Conservation (phyloP, 805 yeast genomes). For the Zygosaccharomyces siamensis region DNA sequence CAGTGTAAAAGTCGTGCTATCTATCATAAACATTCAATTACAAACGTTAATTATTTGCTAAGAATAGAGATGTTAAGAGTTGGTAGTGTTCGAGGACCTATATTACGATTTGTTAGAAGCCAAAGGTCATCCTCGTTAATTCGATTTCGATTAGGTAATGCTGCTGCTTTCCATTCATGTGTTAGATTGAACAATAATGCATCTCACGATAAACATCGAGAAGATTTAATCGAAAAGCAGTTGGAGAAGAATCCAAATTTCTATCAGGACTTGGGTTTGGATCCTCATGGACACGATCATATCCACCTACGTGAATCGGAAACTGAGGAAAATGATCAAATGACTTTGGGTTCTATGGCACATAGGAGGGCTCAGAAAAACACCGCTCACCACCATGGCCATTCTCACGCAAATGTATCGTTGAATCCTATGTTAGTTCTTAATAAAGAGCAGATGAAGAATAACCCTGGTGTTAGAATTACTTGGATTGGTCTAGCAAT, state of each 20-base stretch:
- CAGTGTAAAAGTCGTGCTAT: background rate
- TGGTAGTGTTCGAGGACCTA: background rate
- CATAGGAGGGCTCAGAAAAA: conserved; percentile 14
- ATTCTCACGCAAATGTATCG: conserved; percentile 33
- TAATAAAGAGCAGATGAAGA: conserved; percentile 42
- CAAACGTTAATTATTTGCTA: background rate
- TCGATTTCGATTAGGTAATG: background rate
- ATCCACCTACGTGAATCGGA: conserved; percentile 41
- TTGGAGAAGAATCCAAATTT: conserved; percentile 20
- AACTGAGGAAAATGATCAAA: conserved; percentile 39
- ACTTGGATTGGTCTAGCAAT: conserved; percentile 87
- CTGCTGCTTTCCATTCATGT: background rate
- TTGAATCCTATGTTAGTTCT: conserved; percentile 33
- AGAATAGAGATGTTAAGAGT: background rate
- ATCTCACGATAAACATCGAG: conserved; percentile 10
- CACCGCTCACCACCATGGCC: conserved; percentile 11
- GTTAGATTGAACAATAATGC: background rate
- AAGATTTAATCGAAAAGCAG: conserved; percentile 14
- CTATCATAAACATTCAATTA: background rate
- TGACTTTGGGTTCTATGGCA: conserved; percentile 34
- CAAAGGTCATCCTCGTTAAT: background rate
- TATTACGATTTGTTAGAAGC: background rate
- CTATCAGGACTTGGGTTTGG: conserved; percentile 13
- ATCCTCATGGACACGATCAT: conserved; percentile 34
- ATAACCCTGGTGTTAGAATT: conserved; percentile 84